Conservation (phyloP, 768 basidiomycete genomes). For the Leccinum pellstonianum region DNA sequence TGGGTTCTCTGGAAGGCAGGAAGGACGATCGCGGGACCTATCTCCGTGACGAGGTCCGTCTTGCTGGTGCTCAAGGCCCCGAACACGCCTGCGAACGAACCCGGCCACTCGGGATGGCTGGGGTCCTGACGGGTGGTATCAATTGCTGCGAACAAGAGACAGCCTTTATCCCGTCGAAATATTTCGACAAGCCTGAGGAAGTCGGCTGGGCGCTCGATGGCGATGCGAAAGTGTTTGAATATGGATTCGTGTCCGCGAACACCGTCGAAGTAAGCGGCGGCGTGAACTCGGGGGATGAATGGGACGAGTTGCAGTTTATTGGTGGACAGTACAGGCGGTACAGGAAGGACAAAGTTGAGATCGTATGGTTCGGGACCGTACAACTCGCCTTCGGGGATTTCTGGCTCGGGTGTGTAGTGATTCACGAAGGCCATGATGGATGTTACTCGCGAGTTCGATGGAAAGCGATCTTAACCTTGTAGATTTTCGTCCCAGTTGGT, state of each 20-base stretch:
- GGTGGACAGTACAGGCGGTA: constrained; percentile 14
- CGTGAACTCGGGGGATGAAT: constrained; percentile 24
- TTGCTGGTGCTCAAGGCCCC: constrained; percentile 27
- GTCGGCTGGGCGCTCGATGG: constrained; percentile 11
- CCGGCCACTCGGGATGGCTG: constrained; percentile 28
- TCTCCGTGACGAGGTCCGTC: constrained; percentile 28
- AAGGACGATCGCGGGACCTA: constrained; percentile 35
- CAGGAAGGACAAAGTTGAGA: constrained; percentile 19
- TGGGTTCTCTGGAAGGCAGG: constrained; percentile 42
- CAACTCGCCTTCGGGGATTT: constrained; percentile 15
- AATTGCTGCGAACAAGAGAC: constrained; percentile 37
- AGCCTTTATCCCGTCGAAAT: constrained; percentile 1
- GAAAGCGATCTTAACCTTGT: no score
- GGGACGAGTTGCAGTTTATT: constrained; percentile 21
- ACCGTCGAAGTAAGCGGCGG: constrained; percentile 16
- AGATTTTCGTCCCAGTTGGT: no score
- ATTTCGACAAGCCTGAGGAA: constrained; percentile 15
- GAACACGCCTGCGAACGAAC: constrained; percentile 39
- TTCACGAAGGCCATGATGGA: constrained; percentile 23
- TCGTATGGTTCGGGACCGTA: constrained; percentile 30
- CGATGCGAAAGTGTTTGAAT: constrained; percentile 16
- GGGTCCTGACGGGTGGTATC: constrained; percentile 37
- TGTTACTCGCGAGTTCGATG: no score
- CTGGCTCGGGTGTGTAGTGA: constrained; percentile 12
- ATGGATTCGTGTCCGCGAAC: constrained; percentile 22